Evolutionary conservation across 2,329 filamentous ascomycete genomes (phyloP), one percentile per base, ranked within the genome.

Genomic region (Colletotrichum graminicola): DNA sequence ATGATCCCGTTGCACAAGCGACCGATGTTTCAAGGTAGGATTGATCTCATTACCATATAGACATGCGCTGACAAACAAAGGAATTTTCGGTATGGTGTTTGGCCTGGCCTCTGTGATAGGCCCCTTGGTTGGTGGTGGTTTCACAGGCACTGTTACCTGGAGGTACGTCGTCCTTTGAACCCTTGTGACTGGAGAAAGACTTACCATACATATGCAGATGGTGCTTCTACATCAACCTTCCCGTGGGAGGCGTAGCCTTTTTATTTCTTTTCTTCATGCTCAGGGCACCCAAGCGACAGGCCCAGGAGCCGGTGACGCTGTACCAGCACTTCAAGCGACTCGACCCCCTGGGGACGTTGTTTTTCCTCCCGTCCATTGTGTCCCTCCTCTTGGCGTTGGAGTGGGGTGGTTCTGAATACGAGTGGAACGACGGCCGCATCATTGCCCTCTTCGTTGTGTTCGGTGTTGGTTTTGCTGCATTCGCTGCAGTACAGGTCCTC

Each of bases 361-460:
- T 90, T 77, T 88, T 92, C 73, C 78, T 92, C 21, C 89, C 90
- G 0, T 84, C 85, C 41, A 84, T 90, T 49, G 82, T 91, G 18
- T 89, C 85, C 73, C 86, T 92, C 47, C 79, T 92, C 3, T 81
- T 92, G 6, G 90, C 90, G 1, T 81, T 92, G 43, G 87, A 92
- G 75, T 92, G 89, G 89, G 89, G 88, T 62, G 89, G 89, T 4
- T 83, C 84, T 2, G 83, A 78, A 2, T 87, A 89, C 74, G 73
- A 81, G 0, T 91, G 88, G 89, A 80, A 77, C 49, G 83, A 81
- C 73, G 85, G 85, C 80, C 84, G 85, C 54, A 84, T 89, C 65
- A 84, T 90, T 60, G 74, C 86, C 10, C 80, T 90, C n/a, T 82
- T 90, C 11, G 80, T 84, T 54, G 73, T 89, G 12, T 89, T 87